Percentiles rank a stretch among this genome's conserved stretches.
These are phyloP conservation scores for Stephanocyclus meneghinianus DNA, from an alignment of 352 stramenopile genomes.

Conservation along the genomic window DNA sequence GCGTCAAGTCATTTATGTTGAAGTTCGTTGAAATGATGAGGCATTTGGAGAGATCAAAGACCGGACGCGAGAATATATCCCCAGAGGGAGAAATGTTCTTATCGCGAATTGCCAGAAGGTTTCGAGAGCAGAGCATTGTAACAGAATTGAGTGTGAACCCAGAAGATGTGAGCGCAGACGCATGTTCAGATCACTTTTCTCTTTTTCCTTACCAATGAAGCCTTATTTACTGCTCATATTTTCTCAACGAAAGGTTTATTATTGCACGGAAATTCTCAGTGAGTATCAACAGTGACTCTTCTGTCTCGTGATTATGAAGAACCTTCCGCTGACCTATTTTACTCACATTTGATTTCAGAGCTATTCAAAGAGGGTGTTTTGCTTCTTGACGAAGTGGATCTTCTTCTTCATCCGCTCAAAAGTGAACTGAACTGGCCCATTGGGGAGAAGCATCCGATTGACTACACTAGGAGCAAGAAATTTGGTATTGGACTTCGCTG, in stretches of 20 bases:
- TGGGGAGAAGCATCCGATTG: constrained; percentile 87
- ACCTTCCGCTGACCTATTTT: not conserved
- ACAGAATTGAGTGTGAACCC: constrained; percentile 78
- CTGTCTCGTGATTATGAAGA: not conserved
- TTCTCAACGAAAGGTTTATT: constrained; percentile 61
- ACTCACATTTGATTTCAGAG: constrained; percentile 20
- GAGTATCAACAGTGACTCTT: not conserved
- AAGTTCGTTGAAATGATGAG: constrained; percentile 93
- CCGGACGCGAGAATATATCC: constrained; percentile 56
- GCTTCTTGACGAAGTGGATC: constrained; percentile 89
- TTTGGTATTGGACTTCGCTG: constrained; percentile 87
- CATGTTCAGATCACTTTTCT: too few relatives aligned
- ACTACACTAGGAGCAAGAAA: constrained; percentile 87
- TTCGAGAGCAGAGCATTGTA: constrained; percentile 78
- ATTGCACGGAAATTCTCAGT: constrained; percentile 84
- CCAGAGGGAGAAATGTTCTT: constrained; percentile 68
- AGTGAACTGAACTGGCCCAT: constrained; percentile 91
- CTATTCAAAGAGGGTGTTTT: constrained; percentile 86
- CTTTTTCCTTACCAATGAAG: constrained; percentile 1
- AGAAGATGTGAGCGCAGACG: constrained; percentile 53
- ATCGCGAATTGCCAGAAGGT: constrained; percentile 78
- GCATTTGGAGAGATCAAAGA: constrained; percentile 82
- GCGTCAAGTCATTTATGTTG: constrained; percentile 99
- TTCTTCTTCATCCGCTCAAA: constrained; percentile 89
- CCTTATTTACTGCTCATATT: not conserved